These are phyloP conservation scores for Thermochaetoides dissita DNA, from an alignment of 2,329 filamentous ascomycete genomes.

Conservation along the genomic window DNA sequence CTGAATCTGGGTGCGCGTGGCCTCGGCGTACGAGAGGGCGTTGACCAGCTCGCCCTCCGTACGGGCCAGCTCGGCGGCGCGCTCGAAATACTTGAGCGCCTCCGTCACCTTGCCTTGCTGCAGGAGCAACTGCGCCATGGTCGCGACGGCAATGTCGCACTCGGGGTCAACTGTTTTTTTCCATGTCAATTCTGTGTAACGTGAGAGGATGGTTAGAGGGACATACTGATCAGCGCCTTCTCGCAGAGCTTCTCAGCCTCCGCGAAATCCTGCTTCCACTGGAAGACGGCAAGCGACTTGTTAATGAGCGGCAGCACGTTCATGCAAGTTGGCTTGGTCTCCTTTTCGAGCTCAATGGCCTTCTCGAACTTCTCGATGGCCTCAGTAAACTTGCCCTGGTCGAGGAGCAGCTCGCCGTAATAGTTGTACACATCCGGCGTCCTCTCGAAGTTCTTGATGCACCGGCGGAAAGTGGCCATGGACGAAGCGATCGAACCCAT, in stretches of 20 bases:
- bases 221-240: constrained; percentile 88
- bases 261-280: constrained; percentile 93
- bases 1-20: constrained; percentile 88
- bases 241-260: constrained; percentile 94
- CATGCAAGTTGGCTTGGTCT: constrained; percentile 85
- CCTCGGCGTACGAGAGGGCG: constrained; percentile 90
- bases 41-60: constrained; percentile 95
- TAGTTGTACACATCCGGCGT: constrained; percentile 99
- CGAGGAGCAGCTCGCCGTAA: constrained; percentile 90
- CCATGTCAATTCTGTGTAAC: no score
- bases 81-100: constrained; percentile 92
- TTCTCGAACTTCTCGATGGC: constrained; percentile 97
- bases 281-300: constrained; percentile 92
- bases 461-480: constrained; percentile 94
- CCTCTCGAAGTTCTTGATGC: constrained; percentile 96
- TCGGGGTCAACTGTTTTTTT: constrained; percentile 70
- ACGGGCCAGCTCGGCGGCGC: constrained; percentile 81
- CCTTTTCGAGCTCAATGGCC: constrained; percentile 97
- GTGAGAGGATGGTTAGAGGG: no score
- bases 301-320: constrained; percentile 97
- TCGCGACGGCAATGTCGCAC: constrained; percentile 96
- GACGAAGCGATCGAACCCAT: constrained; percentile 96
- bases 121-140: constrained; percentile 92
- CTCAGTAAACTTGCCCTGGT: constrained; percentile 90
- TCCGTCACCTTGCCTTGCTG: constrained; percentile 96